Conservation (phyloP, 169 alveolate species). For the Perkinsus marinus region DNA sequence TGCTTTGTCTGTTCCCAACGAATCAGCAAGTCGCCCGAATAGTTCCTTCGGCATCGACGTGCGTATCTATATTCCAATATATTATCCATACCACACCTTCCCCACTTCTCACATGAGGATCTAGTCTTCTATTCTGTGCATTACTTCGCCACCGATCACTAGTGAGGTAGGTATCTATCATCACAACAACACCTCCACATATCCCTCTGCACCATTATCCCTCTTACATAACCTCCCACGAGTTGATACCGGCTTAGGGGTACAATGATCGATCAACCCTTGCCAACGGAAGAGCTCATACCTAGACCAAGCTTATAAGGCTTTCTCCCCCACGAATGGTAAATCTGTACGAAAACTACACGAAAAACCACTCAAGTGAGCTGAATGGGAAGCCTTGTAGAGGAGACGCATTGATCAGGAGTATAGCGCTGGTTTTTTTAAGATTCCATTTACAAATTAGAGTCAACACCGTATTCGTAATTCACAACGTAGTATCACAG, state of each 20-base stretch:
- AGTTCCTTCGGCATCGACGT: slow-evolving; percentile 64
- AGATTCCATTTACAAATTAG: too few species aligned
- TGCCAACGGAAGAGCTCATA: slow-evolving; percentile 48
- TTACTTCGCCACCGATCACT: slow-evolving; percentile 49
- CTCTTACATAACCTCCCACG: not conserved
- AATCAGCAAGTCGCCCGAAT: slow-evolving; percentile 38
- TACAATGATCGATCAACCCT: slow-evolving; percentile 41
- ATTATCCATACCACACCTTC: not conserved
- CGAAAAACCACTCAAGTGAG: too few species aligned
- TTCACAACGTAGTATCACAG: too few species aligned
- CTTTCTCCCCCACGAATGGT: too few species aligned
- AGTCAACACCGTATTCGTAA: too few species aligned
- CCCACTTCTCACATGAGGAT: slow-evolving; percentile 29
- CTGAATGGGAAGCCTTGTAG: too few species aligned
- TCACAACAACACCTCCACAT: not conserved
- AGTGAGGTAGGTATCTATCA: not conserved
- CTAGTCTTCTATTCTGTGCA: slow-evolving; percentile 47
- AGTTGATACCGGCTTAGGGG: slow-evolving; percentile 3
- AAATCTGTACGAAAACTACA: too few species aligned
- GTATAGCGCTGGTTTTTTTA: too few species aligned
- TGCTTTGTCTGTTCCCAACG: slow-evolving; percentile 53
- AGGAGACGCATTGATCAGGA: too few species aligned
- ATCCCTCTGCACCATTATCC: not conserved
- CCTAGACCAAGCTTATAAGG: not conserved
- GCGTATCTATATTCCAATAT: slow-evolving; percentile 16